Percentiles rank a stretch among this genome's conserved stretches.
Conservation (phyloP, 257 asterid genomes). For the Jaltomata sinuosa region DNA sequence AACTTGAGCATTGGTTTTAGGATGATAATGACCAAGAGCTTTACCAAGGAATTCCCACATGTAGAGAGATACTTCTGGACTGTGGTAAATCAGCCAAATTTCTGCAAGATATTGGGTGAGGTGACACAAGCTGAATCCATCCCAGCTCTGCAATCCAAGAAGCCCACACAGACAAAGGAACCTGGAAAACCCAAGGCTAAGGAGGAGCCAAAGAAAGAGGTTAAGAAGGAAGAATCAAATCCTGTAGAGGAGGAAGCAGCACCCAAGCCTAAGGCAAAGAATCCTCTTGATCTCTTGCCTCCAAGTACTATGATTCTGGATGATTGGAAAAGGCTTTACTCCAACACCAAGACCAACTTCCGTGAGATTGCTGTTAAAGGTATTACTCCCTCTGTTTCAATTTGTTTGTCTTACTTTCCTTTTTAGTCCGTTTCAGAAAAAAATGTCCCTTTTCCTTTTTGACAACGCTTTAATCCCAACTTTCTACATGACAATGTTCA, state of each 20-base stretch:
- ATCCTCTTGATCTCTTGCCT: conserved; percentile 90
- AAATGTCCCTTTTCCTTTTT: no score
- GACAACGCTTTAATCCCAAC: no score
- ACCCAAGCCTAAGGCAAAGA: conserved; percentile 90
- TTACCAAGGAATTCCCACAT: conserved; percentile 85
- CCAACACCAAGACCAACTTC: conserved; percentile 89
- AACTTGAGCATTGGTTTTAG: conserved; percentile 41
- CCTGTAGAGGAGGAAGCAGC: conserved; percentile 61
- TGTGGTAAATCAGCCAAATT: conserved; percentile 71
- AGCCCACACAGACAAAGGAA: conserved; percentile 55
- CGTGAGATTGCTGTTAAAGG: conserved; percentile 95
- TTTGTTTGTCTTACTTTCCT: not conserved
- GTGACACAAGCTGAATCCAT: conserved; percentile 48
- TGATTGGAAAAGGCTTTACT: conserved; percentile 97
- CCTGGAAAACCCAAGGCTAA: conserved; percentile 59
- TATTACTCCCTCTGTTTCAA: conserved; percentile 1
- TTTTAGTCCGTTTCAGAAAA: no score
- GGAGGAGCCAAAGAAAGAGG: conserved; percentile 57
- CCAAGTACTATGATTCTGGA: conserved; percentile 86
- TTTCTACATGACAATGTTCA: no score
- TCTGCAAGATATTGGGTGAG: conserved; percentile 64
- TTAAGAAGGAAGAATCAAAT: conserved; percentile 47
- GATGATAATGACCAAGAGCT: conserved; percentile 55
- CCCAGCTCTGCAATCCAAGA: conserved; percentile 66
- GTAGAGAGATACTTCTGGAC: conserved; percentile 95